Conservation (phyloP, 208 protist genomes). For the Jaenimonas drosophilae region DNA sequence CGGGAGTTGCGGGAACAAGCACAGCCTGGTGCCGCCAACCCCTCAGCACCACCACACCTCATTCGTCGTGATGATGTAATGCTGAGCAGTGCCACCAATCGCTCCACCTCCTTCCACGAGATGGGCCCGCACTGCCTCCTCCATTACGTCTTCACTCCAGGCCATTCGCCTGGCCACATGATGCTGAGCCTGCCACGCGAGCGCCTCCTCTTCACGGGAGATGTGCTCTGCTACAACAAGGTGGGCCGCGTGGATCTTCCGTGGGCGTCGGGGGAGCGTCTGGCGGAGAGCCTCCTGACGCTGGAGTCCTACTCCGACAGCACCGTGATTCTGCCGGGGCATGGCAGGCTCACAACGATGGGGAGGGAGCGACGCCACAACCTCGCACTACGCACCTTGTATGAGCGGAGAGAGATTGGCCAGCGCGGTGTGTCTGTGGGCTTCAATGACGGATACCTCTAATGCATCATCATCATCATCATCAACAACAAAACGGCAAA, state of each 20-base stretch:
- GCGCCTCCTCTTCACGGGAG: constrained; percentile 77
- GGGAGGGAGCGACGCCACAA: constrained; percentile 74
- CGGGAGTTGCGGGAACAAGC: constrained; percentile 15
- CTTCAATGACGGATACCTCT: constrained; percentile 82
- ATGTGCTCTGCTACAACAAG: constrained; percentile 76
- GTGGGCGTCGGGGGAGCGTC: constrained; percentile 58
- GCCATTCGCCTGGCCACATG: constrained; percentile 85
- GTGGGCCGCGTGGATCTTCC: constrained; percentile 84
- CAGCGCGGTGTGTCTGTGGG: constrained; percentile 61
- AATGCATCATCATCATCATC: not conserved
- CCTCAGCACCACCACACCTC: constrained; percentile 13
- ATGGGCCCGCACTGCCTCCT: constrained; percentile 65
- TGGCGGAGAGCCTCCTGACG: constrained; percentile 71
- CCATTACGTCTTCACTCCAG: constrained; percentile 83
- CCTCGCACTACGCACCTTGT: constrained; percentile 50
- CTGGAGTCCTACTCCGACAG: constrained; percentile 71
- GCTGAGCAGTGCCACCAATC: constrained; percentile 68
- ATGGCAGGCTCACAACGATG: constrained; percentile 80
- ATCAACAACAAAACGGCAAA: not conserved
- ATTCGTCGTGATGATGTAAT: constrained; percentile 60
- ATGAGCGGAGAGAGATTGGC: constrained; percentile 51
- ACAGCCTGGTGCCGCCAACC: not conserved
- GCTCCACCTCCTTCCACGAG: constrained; percentile 70
- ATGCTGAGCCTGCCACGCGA: constrained; percentile 79
- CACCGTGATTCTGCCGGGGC: constrained; percentile 76